Conservation (phyloP, 106 monocot genomes). For the Dioscorea alata region DNA sequence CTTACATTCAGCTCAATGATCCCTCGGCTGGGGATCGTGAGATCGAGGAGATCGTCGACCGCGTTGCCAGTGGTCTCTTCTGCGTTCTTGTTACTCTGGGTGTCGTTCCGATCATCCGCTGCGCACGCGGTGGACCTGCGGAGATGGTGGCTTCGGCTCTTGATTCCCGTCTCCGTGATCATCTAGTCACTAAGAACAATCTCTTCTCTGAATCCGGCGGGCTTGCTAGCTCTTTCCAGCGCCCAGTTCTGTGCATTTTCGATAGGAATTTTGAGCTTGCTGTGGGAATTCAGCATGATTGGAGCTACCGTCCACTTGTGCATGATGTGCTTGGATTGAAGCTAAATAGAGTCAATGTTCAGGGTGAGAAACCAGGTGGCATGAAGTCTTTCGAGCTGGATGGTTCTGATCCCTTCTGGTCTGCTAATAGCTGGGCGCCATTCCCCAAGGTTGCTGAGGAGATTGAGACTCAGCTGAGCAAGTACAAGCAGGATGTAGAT, state of each 20-base stretch:
- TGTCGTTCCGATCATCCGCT: conserved; percentile 76
- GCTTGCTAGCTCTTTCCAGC: conserved; percentile 48
- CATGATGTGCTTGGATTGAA: conserved; percentile 81
- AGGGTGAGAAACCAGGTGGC: conserved; percentile 36
- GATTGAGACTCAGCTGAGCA: conserved; percentile 77
- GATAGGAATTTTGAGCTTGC: conserved; percentile 92
- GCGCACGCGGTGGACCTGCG: conserved; percentile 66
- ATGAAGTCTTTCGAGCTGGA: conserved; percentile 68
- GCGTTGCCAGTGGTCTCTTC: conserved; percentile 63
- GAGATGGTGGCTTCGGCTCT: conserved; percentile 87
- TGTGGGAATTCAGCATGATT: conserved; percentile 89
- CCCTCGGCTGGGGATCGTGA: conserved; percentile 69
- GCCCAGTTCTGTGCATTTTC: conserved; percentile 77
- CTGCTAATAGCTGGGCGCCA: conserved; percentile 67
- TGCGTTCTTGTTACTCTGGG: conserved; percentile 72
- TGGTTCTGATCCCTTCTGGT: conserved; percentile 75
- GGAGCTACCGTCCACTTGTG: conserved; percentile 79
- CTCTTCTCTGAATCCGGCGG: conserved; percentile 60
- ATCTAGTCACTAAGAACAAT: conserved; percentile 67
- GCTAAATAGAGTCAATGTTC: conserved; percentile 52
- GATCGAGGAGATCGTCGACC: conserved; percentile 69
- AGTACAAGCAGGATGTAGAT: conserved; percentile 93
- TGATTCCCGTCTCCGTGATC: conserved; percentile 66
- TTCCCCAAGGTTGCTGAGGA: conserved; percentile 95
- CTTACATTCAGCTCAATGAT: conserved; percentile 79